A percentile compares a stretch with the other conserved stretches of the same genome.
Evolutionary conservation across 129 eudicot species (phyloP).

Genomic region (Kitagawia praeruptora): DNA sequence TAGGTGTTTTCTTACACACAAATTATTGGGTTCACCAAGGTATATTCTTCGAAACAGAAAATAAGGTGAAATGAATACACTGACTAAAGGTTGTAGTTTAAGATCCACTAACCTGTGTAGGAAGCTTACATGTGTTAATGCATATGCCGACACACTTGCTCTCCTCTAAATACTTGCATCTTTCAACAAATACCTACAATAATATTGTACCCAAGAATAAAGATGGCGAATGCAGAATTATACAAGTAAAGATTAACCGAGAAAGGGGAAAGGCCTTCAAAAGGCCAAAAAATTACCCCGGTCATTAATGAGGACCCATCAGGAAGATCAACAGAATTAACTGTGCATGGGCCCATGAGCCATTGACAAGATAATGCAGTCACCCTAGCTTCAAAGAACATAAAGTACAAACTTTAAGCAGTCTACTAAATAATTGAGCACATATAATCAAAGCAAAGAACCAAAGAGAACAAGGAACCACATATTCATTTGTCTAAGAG

Average conservation of each 20-base stretch:
- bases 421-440: neutral
- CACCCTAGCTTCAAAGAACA: constrained; percentile 75
- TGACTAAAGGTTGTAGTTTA: neutral
- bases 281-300: constrained; percentile 46
- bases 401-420: constrained; percentile 16
- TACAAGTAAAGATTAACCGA: constrained; percentile 5
- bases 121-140: constrained; percentile 88
- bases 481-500: neutral
- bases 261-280: neutral
- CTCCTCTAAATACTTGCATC: constrained; percentile 92
- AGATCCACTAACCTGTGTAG: constrained; percentile 65
- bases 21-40: neutral
- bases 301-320: constrained; percentile 66
- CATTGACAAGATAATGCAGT: constrained; percentile 89
- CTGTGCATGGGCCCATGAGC: constrained; percentile 85
- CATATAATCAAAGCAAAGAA: neutral
- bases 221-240: constrained; percentile 1
- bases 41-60: neutral
- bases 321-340: constrained; percentile 63
- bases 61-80: neutral
- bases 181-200: constrained; percentile 78
- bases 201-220: constrained; percentile 7
- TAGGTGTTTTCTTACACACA: neutral
- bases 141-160: constrained; percentile 96
- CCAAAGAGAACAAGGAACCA: neutral